Conservation (phyloP, 225 moss, liverwort and hornwort species). For the Polytrichum formosum region DNA sequence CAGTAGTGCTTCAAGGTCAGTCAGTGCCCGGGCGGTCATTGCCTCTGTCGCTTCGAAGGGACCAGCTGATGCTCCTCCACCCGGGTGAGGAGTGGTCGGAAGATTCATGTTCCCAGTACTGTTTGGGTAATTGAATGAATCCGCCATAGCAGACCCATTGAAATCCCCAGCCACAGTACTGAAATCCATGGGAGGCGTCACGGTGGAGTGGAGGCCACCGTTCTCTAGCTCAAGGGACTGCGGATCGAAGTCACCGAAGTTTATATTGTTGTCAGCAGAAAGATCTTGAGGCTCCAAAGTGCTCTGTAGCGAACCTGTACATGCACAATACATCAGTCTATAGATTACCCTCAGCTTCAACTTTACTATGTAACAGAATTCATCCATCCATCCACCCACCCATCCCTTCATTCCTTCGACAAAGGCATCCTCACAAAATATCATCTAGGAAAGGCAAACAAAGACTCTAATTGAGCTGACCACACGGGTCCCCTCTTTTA, state of each 20-base stretch:
- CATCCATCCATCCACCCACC: too few relatives aligned
- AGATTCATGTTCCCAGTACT: neutral
- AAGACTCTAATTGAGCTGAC: too few relatives aligned
- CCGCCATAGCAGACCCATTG: neutral
- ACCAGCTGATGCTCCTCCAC: neutral
- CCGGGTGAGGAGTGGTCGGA: too few relatives aligned
- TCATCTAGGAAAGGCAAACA: too few relatives aligned
- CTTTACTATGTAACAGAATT: too few relatives aligned
- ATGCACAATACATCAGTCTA: neutral
- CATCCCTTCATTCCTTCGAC: too few relatives aligned
- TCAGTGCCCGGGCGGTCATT: neutral
- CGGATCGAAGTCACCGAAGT: slow-evolving; percentile 4
- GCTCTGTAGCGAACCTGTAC: slow-evolving; percentile 1
- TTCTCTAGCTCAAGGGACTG: neutral
- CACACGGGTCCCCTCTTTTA: too few relatives aligned
- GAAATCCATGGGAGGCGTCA: too few relatives aligned
- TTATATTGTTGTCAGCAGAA: slow-evolving; percentile 1
- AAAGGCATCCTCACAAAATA: too few relatives aligned
- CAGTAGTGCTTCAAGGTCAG: neutral
- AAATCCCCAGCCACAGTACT: too few relatives aligned
- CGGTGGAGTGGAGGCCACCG: neutral
- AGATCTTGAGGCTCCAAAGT: slow-evolving; percentile 7
- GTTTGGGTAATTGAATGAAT: neutral
- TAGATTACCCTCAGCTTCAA: too few relatives aligned
- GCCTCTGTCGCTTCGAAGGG: neutral